These are phyloP conservation scores for Blastomyces gilchristii DNA, from an alignment of 2,329 filamentous ascomycete genomes.

Conservation along the genomic window DNA sequence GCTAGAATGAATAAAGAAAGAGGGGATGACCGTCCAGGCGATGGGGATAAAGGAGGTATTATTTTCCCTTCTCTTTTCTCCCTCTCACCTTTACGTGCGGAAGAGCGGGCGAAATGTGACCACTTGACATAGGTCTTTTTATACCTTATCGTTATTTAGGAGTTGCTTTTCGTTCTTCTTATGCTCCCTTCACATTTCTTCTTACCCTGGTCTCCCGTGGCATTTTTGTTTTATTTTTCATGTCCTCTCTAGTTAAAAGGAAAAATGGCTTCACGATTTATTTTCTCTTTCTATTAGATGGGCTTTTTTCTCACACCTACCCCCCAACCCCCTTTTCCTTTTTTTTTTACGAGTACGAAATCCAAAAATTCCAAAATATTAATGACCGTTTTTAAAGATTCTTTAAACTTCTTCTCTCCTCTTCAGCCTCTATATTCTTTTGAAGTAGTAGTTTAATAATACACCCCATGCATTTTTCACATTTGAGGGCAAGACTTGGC, in stretches of 20 bases:
- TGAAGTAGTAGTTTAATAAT: background rate
- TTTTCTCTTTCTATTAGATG: conserved; percentile 6
- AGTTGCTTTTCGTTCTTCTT: background rate
- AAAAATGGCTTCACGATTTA: background rate
- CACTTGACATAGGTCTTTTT: background rate
- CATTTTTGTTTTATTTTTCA: background rate
- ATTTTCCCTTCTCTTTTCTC: background rate
- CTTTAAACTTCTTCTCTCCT: background rate
- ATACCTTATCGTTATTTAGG: background rate
- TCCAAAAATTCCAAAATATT: conserved; percentile 4
- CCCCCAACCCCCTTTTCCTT: background rate
- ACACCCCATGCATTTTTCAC: background rate
- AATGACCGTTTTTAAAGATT: background rate
- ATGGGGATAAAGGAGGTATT: background rate
- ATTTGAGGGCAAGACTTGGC: background rate
- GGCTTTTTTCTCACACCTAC: background rate
- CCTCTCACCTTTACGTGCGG: background rate
- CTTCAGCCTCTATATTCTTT: background rate
- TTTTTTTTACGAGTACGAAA: conserved; percentile 2
- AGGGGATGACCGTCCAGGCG: background rate
- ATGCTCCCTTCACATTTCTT: background rate
- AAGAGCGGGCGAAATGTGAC: background rate
- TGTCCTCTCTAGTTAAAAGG: conserved; percentile 1
- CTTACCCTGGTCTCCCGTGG: background rate
- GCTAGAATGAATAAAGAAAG: background rate